Conservation (phyloP, 2,329 filamentous ascomycete genomes). For the Cercospora sp. region DNA sequence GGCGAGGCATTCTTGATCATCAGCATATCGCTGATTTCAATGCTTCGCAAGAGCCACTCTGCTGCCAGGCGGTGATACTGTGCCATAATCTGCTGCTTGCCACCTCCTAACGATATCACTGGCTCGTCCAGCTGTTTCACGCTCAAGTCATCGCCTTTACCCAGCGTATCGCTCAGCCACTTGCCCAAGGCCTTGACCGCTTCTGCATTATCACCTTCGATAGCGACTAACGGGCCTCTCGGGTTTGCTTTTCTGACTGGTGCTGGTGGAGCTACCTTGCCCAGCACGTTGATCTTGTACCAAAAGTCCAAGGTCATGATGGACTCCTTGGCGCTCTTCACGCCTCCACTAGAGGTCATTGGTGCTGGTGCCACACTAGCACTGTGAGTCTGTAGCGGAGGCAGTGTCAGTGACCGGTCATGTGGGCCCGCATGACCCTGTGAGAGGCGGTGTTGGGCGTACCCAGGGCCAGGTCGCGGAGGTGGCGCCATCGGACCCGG, state of each 20-base stretch:
- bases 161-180: conserved; percentile 59
- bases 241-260: conserved; percentile 40
- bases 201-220: conserved; percentile 71
- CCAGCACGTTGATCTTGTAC: conserved; percentile 74
- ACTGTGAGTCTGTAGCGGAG: conserved; percentile 53
- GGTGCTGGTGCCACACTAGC: conserved; percentile 25
- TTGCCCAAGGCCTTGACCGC: conserved; percentile 66
- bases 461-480: conserved; percentile 48
- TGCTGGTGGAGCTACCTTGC: conserved; percentile 72
- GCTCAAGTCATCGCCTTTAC: conserved; percentile 54
- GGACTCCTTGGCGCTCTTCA: conserved; percentile 52
- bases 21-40: conserved; percentile 60
- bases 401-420: conserved; percentile 54
- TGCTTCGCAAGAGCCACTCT: conserved; percentile 74
- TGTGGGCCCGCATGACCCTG: conserved; percentile 38
- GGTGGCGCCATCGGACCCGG: conserved; percentile 56
- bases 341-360: conserved; percentile 21
- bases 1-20: conserved; percentile 19
- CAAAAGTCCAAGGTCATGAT: conserved; percentile 74
- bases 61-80: conserved; percentile 61
- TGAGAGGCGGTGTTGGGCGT: conserved; percentile 38
- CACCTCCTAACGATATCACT: conserved; percentile 42
- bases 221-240: conserved; percentile 77
- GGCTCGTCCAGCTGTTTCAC: conserved; percentile 55
- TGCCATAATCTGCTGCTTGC: conserved; percentile 41